Evolutionary conservation across 257 asterid genomes (phyloP).

Genomic region (Capsicum chinense): DNA sequence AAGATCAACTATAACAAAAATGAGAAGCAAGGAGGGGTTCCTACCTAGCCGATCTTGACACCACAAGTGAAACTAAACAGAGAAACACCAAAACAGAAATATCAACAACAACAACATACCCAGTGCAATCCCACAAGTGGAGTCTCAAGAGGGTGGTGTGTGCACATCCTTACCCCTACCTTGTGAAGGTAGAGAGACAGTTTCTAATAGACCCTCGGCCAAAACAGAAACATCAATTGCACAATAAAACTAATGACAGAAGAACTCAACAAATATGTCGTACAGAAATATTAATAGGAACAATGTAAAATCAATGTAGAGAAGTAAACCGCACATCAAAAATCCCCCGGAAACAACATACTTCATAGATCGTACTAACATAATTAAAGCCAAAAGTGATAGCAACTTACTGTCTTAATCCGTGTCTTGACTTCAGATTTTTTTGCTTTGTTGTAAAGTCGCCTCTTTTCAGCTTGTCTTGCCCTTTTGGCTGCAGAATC

Average conservation of each 20-base stretch:
- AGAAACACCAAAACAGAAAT: background rate
- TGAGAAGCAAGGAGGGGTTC: background rate
- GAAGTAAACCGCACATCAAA: background rate
- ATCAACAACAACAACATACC: background rate
- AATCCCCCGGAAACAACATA: background rate
- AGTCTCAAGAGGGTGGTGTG: too few species aligned
- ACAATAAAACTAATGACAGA: background rate
- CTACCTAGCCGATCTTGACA: background rate
- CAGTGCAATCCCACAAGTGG: too few species aligned
- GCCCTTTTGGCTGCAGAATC: constrained; percentile 98
- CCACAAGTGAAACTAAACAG: background rate
- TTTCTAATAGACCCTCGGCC: too few species aligned
- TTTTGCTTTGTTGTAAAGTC: constrained; percentile 64
- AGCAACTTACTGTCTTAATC: constrained; percentile 73
- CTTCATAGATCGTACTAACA: background rate
- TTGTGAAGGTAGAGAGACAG: too few species aligned
- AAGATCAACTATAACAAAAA: background rate
- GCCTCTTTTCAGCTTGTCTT: constrained; percentile 95
- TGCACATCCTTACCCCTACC: too few species aligned
- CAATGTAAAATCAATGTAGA: background rate
- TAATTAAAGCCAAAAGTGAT: background rate
- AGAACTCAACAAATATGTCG: background rate
- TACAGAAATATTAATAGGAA: background rate
- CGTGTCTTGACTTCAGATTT: constrained; percentile 89
- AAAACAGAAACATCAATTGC: background rate